Percentiles rank a stretch among this genome's conserved stretches.
Evolutionary conservation across 306 rosid species (phyloP).

Genomic region (Fagus crenata): DNA sequence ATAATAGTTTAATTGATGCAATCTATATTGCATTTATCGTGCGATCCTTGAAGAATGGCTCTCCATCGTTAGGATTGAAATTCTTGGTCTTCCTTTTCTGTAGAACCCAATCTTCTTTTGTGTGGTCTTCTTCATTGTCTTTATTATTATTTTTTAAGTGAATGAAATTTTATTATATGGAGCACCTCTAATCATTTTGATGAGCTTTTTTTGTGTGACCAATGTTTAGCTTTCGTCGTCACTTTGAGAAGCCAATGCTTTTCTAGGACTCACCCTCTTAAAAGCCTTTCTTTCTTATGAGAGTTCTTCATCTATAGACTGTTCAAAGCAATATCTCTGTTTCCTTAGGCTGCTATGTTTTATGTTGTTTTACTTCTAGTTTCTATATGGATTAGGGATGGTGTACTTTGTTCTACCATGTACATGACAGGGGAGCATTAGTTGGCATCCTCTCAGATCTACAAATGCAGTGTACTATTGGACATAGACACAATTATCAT

Average conservation of each 20-base stretch:
- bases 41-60: too few relatives aligned
- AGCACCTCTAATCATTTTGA: background rate
- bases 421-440: background rate
- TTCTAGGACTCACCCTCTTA: background rate
- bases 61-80: background rate
- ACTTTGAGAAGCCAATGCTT: background rate
- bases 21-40: background rate
- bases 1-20: background rate
- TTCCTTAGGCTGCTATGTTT: background rate
- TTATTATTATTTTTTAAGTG: too few relatives aligned
- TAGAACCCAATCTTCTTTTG: background rate
- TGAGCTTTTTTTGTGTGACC: too few relatives aligned
- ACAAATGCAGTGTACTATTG: background rate
- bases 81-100: background rate
- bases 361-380: background rate
- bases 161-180: background rate
- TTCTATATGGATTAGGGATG: background rate
- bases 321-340: background rate
- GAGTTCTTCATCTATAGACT: conserved; percentile 1
- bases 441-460: background rate
- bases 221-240: too few relatives aligned
- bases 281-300: background rate
- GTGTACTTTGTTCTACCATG: background rate
- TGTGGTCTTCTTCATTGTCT: background rate
- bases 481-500: background rate